These are phyloP conservation scores for Metschnikowia peoriensis DNA, from an alignment of 805 yeast species.

Conservation along the genomic window DNA sequence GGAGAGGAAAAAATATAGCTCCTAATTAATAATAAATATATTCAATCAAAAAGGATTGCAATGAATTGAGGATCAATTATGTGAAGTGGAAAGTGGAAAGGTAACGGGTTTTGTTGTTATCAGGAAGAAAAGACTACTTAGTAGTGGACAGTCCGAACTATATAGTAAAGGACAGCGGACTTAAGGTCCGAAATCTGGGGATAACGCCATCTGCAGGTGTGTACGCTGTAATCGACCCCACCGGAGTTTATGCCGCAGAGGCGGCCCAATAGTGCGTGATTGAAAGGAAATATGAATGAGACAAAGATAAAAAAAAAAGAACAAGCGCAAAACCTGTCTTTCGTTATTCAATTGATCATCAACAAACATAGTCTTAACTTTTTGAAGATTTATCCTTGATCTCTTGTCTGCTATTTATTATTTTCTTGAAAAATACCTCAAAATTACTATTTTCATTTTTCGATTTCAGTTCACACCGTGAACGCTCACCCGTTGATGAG, in stretches of 20 bases:
- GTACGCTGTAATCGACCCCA: not conserved
- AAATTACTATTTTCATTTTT: too few species aligned
- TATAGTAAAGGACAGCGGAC: conserved; percentile 10
- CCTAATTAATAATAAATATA: too few species aligned
- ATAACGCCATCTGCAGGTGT: not conserved
- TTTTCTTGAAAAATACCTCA: too few species aligned
- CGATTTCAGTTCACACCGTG: not conserved
- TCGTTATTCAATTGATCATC: too few species aligned
- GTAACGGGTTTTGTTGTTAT: not conserved
- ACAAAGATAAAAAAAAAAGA: too few species aligned
- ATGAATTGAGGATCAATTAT: not conserved
- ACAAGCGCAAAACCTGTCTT: too few species aligned
- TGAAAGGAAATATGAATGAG: too few species aligned
- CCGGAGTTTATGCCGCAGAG: conserved; percentile 6
- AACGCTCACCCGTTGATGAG: not conserved
- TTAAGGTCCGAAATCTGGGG: conserved; percentile 21
- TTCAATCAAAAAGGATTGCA: not conserved
- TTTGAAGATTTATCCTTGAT: too few species aligned
- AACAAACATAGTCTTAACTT: too few species aligned
- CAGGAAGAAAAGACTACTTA: not conserved
- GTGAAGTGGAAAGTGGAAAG: not conserved
- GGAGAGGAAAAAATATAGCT: not conserved
- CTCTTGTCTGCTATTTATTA: too few species aligned
- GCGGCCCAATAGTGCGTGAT: too few species aligned
- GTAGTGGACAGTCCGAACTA: conserved; percentile 2